Conservation (phyloP, 129 eudicot genomes). For the Gnaphalium uliginosum region DNA sequence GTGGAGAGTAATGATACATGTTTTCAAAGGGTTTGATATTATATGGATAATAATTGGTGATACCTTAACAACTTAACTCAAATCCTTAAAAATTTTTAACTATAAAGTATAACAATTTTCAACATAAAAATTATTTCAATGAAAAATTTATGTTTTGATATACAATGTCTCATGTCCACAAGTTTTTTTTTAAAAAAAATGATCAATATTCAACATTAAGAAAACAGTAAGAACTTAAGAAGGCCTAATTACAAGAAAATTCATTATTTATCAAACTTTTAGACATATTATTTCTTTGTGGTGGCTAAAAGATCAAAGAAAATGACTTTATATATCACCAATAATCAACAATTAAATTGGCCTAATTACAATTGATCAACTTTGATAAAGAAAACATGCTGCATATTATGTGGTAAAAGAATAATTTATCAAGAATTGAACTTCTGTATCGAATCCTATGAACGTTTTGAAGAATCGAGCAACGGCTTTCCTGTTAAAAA, state of each 20-base stretch:
- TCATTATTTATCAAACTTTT: not conserved
- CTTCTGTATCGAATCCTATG: not conserved
- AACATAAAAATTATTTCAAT: no score
- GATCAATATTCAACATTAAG: no score
- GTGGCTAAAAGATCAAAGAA: not conserved
- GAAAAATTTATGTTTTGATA: no score
- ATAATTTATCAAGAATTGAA: not conserved
- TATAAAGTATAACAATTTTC: no score
- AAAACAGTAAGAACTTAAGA: not conserved
- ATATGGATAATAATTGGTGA: no score
- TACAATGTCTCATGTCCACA: no score
- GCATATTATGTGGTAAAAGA: slow-evolving; percentile 19
- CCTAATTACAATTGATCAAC: slow-evolving; percentile 38
- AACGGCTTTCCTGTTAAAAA: slow-evolving; percentile 62
- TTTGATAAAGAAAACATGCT: slow-evolving; percentile 11
- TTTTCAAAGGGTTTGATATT: no score
- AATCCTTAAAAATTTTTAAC: no score
- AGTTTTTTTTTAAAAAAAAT: no score
- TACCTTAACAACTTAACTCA: no score
- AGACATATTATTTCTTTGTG: slow-evolving; percentile 3
- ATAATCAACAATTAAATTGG: slow-evolving; percentile 30
- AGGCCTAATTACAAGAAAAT: slow-evolving; percentile 16
- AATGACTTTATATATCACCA: slow-evolving; percentile 25
- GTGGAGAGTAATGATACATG: no score
- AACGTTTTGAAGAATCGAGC: slow-evolving; percentile 27